These are phyloP conservation scores for Gloeophyllum trabeum DNA, from an alignment of 768 basidiomycete genomes.

Conservation along the genomic window DNA sequence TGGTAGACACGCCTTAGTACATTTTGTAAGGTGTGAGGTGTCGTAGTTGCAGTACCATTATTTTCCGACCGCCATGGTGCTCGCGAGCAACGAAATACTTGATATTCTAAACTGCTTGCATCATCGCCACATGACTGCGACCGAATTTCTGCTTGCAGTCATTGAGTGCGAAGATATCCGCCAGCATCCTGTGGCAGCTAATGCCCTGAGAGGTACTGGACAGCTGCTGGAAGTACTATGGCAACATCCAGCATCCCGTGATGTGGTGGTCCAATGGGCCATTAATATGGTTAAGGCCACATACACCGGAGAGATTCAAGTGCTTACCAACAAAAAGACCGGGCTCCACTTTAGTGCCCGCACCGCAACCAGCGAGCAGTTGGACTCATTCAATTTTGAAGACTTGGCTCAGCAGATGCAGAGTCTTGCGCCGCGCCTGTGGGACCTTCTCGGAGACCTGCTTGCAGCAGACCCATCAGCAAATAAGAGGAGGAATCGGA, in stretches of 20 bases:
- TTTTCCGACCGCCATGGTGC: too few relatives aligned
- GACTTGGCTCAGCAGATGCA: background rate
- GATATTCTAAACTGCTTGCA: background rate
- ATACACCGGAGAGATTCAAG: background rate
- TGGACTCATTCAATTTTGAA: background rate
- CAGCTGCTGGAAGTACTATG: background rate
- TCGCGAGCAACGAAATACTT: background rate
- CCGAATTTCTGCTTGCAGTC: background rate
- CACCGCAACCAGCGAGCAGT: background rate
- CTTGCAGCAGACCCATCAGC: background rate
- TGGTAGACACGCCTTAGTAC: too few relatives aligned
- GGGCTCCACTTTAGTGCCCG: background rate
- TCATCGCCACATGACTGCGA: background rate
- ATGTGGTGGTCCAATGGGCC: background rate
- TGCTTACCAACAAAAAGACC: background rate
- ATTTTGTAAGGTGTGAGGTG: too few relatives aligned
- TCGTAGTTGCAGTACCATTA: too few relatives aligned
- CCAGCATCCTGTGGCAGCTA: background rate
- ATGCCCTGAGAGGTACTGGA: background rate
- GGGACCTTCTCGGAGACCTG: background rate
- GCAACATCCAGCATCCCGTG: background rate
- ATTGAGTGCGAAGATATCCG: background rate
- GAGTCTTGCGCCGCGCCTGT: background rate
- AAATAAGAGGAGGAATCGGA: background rate
- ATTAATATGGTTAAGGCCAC: background rate